Conservation (phyloP, 257 asterid genomes). For the Solanum clarkiae region DNA sequence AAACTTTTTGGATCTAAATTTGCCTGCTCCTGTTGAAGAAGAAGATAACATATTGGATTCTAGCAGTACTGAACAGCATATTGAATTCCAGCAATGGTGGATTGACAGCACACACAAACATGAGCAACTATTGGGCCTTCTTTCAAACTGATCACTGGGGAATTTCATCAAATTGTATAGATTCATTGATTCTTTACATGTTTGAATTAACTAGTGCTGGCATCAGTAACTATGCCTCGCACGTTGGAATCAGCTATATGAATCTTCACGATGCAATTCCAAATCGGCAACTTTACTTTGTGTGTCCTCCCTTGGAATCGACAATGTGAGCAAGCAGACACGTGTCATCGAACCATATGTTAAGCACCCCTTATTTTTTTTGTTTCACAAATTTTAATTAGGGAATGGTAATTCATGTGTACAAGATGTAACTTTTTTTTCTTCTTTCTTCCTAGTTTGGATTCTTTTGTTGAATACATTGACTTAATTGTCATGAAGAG, state of each 20-base stretch:
- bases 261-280: neutral
- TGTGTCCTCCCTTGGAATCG: neutral
- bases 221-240: neutral
- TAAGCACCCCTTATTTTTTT: neutral
- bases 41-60: slow-evolving; percentile 20
- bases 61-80: slow-evolving; percentile 8
- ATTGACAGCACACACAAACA: slow-evolving; percentile 25
- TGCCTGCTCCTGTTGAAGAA: slow-evolving; percentile 85
- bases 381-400: neutral
- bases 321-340: neutral
- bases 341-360: neutral
- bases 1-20: slow-evolving; percentile 70
- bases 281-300: no score
- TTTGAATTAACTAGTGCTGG: neutral
- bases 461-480: neutral
- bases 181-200: slow-evolving; percentile 34
- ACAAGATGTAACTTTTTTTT: neutral
- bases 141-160: slow-evolving; percentile 14
- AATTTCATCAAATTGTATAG: slow-evolving; percentile 17
- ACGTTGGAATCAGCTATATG: neutral
- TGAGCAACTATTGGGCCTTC: slow-evolving; percentile 37
- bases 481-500: neutral
- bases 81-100: slow-evolving; percentile 59
- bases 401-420: neutral
- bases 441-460: neutral